A percentile compares a stretch with the other conserved stretches of the same genome.
These are phyloP conservation scores for Novymonas esmeraldas DNA, from an alignment of 208 protist genomes.

Conservation along the genomic window DNA sequence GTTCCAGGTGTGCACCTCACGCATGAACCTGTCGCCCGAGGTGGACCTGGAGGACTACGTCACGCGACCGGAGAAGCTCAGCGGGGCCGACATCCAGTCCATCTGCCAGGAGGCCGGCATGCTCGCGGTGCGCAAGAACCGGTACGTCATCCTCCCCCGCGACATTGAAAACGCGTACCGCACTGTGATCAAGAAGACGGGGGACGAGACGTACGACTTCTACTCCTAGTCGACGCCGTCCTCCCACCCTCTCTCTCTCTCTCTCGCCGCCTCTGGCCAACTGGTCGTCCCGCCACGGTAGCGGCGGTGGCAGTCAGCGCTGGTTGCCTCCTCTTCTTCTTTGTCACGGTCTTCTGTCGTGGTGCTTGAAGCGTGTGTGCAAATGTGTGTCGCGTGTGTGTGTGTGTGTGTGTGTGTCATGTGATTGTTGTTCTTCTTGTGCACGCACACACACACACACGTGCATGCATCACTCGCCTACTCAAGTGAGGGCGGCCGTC, in stretches of 20 bases:
- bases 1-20: conserved; percentile 98
- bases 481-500: no score
- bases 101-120: conserved; percentile 99
- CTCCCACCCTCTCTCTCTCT: background rate
- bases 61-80: conserved; percentile 98
- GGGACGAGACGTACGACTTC: conserved; percentile 86
- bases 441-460: no score
- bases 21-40: conserved; percentile 99
- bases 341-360: no score
- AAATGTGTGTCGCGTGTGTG: no score
- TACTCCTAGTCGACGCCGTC: conserved; percentile 56
- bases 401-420: no score
- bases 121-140: conserved; percentile 99
- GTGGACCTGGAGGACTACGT: conserved; percentile 98
- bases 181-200: conserved; percentile 85
- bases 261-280: no score
- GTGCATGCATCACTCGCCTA: no score
- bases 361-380: no score
- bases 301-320: no score
- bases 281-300: no score
- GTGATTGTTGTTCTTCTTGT: no score
- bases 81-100: conserved; percentile 98
- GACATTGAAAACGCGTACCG: conserved; percentile 99
- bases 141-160: conserved; percentile 99
- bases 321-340: no score